Percentiles rank a stretch among this genome's conserved stretches.
These are phyloP conservation scores for Haplosporangium gracile DNA, from an alignment of 192 early-diverging fungal genomes.

Conservation along the genomic window DNA sequence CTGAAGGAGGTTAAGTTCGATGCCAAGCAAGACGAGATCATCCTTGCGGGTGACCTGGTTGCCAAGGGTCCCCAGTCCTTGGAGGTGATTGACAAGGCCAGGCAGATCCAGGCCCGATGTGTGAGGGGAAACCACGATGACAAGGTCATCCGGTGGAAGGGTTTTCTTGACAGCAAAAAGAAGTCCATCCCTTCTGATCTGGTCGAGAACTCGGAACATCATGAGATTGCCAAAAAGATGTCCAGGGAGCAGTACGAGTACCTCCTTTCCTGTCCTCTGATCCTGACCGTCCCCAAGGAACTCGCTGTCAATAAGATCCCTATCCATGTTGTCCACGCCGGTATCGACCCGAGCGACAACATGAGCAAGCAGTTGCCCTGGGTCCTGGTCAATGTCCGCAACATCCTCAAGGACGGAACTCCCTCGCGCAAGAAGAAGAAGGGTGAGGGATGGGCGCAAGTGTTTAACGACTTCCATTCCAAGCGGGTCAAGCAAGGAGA, in stretches of 20 bases:
- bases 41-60: constrained; percentile 77
- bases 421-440: constrained; percentile 54
- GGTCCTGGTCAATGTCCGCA: constrained; percentile 53
- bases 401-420: constrained; percentile 55
- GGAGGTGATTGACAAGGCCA: constrained; percentile 66
- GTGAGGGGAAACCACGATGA: constrained; percentile 87
- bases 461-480: constrained; percentile 51
- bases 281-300: constrained; percentile 24
- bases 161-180: constrained; percentile 53
- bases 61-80: constrained; percentile 74
- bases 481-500: background rate
- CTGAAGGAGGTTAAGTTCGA: constrained; percentile 59
- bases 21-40: constrained; percentile 62
- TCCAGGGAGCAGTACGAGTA: constrained; percentile 38
- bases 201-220: constrained; percentile 33
- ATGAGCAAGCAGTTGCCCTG: constrained; percentile 19
- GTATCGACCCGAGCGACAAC: constrained; percentile 14
- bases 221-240: constrained; percentile 27
- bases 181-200: constrained; percentile 25
- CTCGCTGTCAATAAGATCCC: constrained; percentile 21
- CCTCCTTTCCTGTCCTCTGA: constrained; percentile 43
- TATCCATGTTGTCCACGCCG: constrained; percentile 34
- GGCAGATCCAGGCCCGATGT: constrained; percentile 62
- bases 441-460: constrained; percentile 56
- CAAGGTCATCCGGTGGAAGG: constrained; percentile 69